phyloP scores from a whole-genome alignment of 2,329 filamentous ascomycete species.

The Nemania serpens region DNA sequence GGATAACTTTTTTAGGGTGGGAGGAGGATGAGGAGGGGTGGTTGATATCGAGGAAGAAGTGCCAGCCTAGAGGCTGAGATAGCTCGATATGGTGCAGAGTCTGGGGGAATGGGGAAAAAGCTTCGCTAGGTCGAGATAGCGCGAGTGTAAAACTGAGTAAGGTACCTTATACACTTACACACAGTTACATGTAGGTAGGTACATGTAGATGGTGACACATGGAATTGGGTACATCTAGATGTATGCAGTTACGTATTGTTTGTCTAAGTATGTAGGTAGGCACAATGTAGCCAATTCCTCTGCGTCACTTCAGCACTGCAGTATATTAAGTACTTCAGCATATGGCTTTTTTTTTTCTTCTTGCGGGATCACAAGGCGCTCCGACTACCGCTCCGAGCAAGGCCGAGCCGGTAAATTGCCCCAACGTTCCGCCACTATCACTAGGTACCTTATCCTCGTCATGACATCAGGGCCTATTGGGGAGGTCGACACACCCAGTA shows the following conservation, averaged over 20 bases:
- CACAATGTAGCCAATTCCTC: neutral
- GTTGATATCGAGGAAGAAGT: neutral
- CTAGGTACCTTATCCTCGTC: slow-evolving; percentile 4
- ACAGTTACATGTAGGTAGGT: too few relatives aligned
- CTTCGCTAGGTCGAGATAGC: neutral
- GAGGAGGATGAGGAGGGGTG: neutral
- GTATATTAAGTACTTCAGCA: too few relatives aligned
- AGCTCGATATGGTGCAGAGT: neutral
- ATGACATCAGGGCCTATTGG: slow-evolving; percentile 38
- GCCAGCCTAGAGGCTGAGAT: neutral
- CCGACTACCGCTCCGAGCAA: slow-evolving; percentile 21
- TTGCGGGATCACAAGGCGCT: neutral
- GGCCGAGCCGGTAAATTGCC: slow-evolving; percentile 5
- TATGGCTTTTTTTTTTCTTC: neutral
- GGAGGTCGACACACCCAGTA: slow-evolving; percentile 11
- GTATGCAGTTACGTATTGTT: too few relatives aligned
- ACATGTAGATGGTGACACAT: too few relatives aligned
- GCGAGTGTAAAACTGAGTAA: neutral
- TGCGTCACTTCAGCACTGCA: neutral
- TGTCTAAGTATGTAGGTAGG: too few relatives aligned
- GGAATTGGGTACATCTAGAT: too few relatives aligned
- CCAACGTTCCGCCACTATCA: neutral
- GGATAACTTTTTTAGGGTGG: neutral
- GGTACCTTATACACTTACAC: too few relatives aligned
- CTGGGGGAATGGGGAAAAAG: neutral